A percentile compares a stretch with the other conserved stretches of the same genome.
Evolutionary conservation across 331 rosid genomes (phyloP).

Genomic region (Erythrophleum ivorense): DNA sequence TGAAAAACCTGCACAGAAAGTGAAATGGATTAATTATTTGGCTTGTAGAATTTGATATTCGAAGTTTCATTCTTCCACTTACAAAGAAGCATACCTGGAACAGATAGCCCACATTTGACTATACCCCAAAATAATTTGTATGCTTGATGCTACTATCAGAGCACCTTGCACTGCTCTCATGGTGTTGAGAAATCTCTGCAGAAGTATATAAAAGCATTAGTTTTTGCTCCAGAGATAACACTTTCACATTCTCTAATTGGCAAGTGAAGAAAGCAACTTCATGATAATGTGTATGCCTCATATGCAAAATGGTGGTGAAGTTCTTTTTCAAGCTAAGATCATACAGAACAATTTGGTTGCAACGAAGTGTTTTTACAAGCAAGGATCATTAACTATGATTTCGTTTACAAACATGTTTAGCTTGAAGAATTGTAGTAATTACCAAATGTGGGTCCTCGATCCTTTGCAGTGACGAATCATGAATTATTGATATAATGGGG

Average conservation of each 20-base stretch:
- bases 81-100: conserved; percentile 66
- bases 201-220: conserved; percentile 21
- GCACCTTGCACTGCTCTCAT: conserved; percentile 99
- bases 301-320: background rate
- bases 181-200: conserved; percentile 84
- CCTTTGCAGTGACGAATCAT: conserved; percentile 66
- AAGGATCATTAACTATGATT: background rate
- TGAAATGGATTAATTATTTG: conserved; percentile 25
- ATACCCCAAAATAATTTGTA: conserved; percentile 90
- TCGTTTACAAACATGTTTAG: background rate
- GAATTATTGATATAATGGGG: conserved; percentile 92
- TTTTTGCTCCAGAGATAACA: conserved; percentile 3
- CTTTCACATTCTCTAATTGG: background rate
- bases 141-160: conserved; percentile 83
- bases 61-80: conserved; percentile 22
- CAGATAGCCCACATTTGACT: conserved; percentile 98
- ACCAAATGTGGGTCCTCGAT: conserved; percentile 76
- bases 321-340: background rate
- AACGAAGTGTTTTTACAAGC: background rate
- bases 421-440: conserved; percentile 47
- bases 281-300: background rate
- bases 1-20: conserved; percentile 74
- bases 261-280: conserved; percentile 11
- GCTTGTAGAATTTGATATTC: background rate
- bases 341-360: background rate